A percentile compares a stretch with the other conserved stretches of the same genome.
Conservation (phyloP, 768 basidiomycete genomes). For the Termitomyces sp. region DNA sequence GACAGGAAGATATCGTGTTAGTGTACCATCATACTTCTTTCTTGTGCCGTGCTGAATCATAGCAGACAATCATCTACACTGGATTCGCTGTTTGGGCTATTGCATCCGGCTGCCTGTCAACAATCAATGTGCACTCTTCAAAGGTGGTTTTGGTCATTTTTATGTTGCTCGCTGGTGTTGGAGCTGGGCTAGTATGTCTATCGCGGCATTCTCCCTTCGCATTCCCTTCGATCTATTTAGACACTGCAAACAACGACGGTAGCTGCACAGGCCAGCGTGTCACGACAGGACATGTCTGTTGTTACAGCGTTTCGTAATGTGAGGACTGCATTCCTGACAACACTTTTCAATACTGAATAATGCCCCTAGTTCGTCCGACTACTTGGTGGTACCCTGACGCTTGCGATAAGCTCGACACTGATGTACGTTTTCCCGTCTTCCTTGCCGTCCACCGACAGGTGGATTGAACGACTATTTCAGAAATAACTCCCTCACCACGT, state of each 20-base stretch:
- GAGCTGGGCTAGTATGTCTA: conserved; percentile 50
- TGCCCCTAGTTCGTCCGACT: conserved; percentile 55
- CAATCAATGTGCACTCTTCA: conserved; percentile 45
- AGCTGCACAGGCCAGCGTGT: conserved; percentile 70
- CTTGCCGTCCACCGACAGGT: not conserved
- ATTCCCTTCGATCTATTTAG: conserved; percentile 21
- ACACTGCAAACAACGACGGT: conserved; percentile 65
- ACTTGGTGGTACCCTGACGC: conserved; percentile 65
- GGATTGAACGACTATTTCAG: conserved; percentile 19
- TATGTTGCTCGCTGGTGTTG: conserved; percentile 57
- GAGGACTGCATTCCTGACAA: conserved; percentile 9
- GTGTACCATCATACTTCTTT: not conserved
- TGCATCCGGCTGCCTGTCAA: conserved; percentile 69
- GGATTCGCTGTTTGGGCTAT: conserved; percentile 72
- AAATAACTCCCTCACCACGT: conserved; percentile 46
- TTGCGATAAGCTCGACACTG: conserved; percentile 60
- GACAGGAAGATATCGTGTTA: conserved; percentile 61
- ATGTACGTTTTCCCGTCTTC: conserved; percentile 32
- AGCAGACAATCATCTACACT: conserved; percentile 51
- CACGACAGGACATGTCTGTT: conserved; percentile 71
- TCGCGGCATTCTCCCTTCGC: conserved; percentile 19
- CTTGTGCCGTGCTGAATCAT: not conserved
- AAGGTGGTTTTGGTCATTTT: conserved; percentile 53
- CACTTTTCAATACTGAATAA: not conserved
- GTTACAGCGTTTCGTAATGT: conserved; percentile 69